Evolutionary conservation across 1,139 yeast genomes (phyloP), one percentile per base, ranked within the genome.

Genomic region (Hansenula lynferdii): DNA sequence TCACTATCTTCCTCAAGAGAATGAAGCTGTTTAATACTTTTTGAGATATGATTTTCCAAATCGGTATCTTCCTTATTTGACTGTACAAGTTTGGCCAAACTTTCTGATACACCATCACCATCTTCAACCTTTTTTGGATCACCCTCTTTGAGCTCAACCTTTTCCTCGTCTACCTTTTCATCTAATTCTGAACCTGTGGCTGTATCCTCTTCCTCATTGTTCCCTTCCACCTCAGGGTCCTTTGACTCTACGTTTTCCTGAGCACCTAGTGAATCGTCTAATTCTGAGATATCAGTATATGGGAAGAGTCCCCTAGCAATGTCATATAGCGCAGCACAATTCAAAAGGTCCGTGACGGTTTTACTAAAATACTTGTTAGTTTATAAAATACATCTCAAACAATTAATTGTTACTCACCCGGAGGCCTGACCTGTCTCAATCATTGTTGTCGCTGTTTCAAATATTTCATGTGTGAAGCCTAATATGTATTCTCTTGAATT

Each of bases 401-500:
- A n/a, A n/a, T n/a, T n/a, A n/a, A n/a, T n/a, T n/a, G n/a, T n/a
- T 21, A 32, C 35, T 25, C 14, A 37, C 43, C n/a, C 37, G 24
- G 26, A 30, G 6, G 32, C 35, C 12, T 35, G 29, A 7, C 31
- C 33, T 1, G 31, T 28, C 19, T 36, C 41, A 1, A 40, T 12
- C 2, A 25, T 29, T 12, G 31, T 20, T 4, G 38, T 28, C 5
- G 34, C 26, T 3, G 34, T 30, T 8, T 41, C 44, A 23, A 33
- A 39, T 8, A 31, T 3, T 7, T 39, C 38, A 11, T 40, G 24
- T 7, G 36, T n/a, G 10, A 31, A 28, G 10, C 30, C 28, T 7
- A 44, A 28, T 11, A 44, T 16, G 12, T 36, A 42, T 28, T 44
- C 43, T 21, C 48, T 39, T 1, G 44, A 31, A 21, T 8, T 23